A percentile compares a stretch with the other conserved stretches of the same genome.
Evolutionary conservation across 2,329 filamentous ascomycete genomes (phyloP).

Genomic region (Aureobasidium leucospermi): DNA sequence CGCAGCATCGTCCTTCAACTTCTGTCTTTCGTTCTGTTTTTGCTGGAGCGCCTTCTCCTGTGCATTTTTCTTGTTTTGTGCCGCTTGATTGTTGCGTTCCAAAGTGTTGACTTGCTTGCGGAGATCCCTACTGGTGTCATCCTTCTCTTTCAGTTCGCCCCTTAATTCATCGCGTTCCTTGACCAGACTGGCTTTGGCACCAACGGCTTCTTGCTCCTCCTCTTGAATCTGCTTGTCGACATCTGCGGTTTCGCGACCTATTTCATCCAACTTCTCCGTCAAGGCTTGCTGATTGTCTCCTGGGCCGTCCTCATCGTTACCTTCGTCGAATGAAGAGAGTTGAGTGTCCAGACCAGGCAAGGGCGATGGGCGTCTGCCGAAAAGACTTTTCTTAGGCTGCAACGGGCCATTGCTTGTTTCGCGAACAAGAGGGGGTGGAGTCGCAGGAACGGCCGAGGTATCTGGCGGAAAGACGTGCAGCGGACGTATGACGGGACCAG

Average conservation of each 20-base stretch:
- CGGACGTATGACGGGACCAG: conserved; percentile 14
- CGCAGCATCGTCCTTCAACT: conserved; percentile 61
- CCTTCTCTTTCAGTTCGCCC: conserved; percentile 76
- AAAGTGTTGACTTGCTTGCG: conserved; percentile 72
- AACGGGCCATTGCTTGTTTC: conserved; percentile 55
- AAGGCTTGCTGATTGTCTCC: conserved; percentile 68
- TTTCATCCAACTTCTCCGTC: conserved; percentile 70
- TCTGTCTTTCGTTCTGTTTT: conserved; percentile 60
- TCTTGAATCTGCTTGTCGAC: conserved; percentile 61
- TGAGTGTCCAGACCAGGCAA: conserved; percentile 25
- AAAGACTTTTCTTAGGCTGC: conserved; percentile 55
- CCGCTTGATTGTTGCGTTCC: conserved; percentile 72
- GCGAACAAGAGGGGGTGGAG: conserved; percentile 53
- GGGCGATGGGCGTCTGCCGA: conserved; percentile 70
- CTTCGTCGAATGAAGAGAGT: conserved; percentile 29
- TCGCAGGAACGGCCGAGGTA: not conserved
- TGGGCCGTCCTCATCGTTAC: conserved; percentile 44
- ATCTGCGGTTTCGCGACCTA: conserved; percentile 79
- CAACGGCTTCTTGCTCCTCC: conserved; percentile 46
- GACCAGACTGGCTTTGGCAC: conserved; percentile 46
- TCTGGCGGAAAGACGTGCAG: conserved; percentile 15
- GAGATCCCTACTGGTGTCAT: conserved; percentile 78
- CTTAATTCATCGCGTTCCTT: conserved; percentile 74
- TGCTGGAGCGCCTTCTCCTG: conserved; percentile 66
- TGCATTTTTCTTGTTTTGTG: conserved; percentile 70